Base-by-base conservation (phyloP, 148 eudicot genomes). In the Dianthus caryophyllus region DNA sequence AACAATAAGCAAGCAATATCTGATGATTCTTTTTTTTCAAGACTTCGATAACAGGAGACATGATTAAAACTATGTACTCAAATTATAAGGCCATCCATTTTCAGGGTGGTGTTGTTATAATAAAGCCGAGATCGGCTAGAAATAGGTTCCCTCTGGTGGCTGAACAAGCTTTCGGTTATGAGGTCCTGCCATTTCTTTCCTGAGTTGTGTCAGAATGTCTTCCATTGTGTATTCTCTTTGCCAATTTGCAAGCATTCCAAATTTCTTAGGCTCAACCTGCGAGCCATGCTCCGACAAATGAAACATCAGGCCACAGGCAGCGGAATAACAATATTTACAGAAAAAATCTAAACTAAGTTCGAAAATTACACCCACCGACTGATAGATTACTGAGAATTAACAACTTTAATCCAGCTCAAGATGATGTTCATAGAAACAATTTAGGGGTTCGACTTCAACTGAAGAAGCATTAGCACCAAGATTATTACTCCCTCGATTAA, bases 151-250 rank as follows among this genome's bases (percentile, higher is more conserved):
- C 63, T 84, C 88, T 1, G 83, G 85, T 60, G 88, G 88, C 65
- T 81, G 88, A 67, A 79, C 81, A 14, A 84, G 87, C 61, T 81
- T 84, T n/a, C 83, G 84, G 79, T 81, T 84, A 18, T 81, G 72
- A n/a, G 79, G 77, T 6, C 71, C 61, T 0, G 79, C 78, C 88
- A 84, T 84, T 55, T 81, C 88, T 70, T 84, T 84, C 80, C 85
- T 75, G 30, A 84, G 73, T 75, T 84, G 88, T 18, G 85, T 81
- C 71, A 84, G 71, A 68, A 81, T 75, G 71, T 77, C 76, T 62
- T 84, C 88, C 88, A 84, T 84, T 12, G 83, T 81, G 74, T 36
- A 76, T 47, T 81, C 88, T 57, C 88, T 55, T 73, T 81, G 84
- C 88, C 88, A 84, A 65, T 81, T 84, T n/a, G 78, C 64, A 44